These are phyloP conservation scores for Ustilago bromivora DNA, from an alignment of 1,284 basidiomycete genomes.

Conservation along the genomic window DNA sequence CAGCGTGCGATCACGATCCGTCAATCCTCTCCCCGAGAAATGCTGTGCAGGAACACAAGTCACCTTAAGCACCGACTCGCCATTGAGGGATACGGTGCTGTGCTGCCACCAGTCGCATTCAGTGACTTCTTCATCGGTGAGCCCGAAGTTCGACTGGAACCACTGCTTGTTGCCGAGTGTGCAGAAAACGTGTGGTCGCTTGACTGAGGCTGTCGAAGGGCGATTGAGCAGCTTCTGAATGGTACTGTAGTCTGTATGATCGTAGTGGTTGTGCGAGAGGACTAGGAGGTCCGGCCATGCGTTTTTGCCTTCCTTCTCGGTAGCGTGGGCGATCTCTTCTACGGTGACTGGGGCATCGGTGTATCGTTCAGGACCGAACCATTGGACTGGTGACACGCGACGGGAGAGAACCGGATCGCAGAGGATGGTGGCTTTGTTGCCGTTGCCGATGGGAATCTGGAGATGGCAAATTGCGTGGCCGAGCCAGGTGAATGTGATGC, in stretches of 20 bases:
- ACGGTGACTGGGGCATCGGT: slow-evolving; percentile 55
- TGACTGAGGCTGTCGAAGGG: slow-evolving; percentile 14
- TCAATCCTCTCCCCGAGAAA: slow-evolving; percentile 40
- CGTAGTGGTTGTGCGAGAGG: slow-evolving; percentile 62
- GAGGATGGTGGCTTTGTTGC: slow-evolving; percentile 36
- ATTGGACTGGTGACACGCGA: slow-evolving; percentile 57
- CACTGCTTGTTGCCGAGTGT: slow-evolving; percentile 53
- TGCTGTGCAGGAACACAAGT: slow-evolving; percentile 63
- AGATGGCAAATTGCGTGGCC: slow-evolving; percentile 58
- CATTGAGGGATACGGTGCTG: slow-evolving; percentile 23
- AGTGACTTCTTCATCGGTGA: slow-evolving; percentile 42
- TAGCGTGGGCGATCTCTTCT: slow-evolving; percentile 35
- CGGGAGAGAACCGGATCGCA: slow-evolving; percentile 58
- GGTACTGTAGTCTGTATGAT: slow-evolving; percentile 58
- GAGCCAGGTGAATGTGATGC: slow-evolving; percentile 57
- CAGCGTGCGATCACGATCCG: slow-evolving; percentile 52
- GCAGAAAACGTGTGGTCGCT: slow-evolving; percentile 55
- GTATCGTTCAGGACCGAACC: slow-evolving; percentile 54
- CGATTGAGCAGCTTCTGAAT: slow-evolving; percentile 47
- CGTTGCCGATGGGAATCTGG: slow-evolving; percentile 46
- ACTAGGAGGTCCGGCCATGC: slow-evolving; percentile 58
- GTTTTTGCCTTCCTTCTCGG: slow-evolving; percentile 25
- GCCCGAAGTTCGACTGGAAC: slow-evolving; percentile 50
- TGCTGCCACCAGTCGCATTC: slow-evolving; percentile 65
- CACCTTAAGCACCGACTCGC: slow-evolving; percentile 26